Evolutionary conservation across 75 land plant species (phyloP).

Genomic region (Larix kaempferi): DNA sequence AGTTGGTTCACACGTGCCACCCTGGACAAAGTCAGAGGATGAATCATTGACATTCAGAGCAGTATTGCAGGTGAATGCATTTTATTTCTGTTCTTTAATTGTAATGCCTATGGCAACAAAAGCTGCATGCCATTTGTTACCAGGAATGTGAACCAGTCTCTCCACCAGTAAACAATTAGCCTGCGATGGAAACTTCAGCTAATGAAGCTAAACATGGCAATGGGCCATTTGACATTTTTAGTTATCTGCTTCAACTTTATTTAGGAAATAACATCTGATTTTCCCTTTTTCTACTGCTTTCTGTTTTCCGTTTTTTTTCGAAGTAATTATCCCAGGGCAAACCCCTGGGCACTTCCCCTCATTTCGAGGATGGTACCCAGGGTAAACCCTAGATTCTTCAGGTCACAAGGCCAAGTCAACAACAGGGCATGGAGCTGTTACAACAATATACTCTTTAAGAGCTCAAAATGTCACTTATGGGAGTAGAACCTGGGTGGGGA

Average conservation of each 20-base stretch:
- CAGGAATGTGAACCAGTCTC: not conserved
- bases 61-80: conserved; percentile 1
- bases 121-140: not conserved
- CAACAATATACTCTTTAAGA: too few relatives aligned
- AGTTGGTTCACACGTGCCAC: too few relatives aligned
- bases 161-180: not conserved
- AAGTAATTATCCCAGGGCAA: too few relatives aligned
- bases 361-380: too few relatives aligned
- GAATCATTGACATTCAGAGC: not conserved
- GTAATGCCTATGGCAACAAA: not conserved
- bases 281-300: too few relatives aligned
- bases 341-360: too few relatives aligned
- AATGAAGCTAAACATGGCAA: not conserved
- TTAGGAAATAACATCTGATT: not conserved
- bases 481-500: too few relatives aligned
- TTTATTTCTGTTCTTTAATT: not conserved
- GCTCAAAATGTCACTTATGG: too few relatives aligned
- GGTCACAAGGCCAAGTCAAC: too few relatives aligned
- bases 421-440: too few relatives aligned
- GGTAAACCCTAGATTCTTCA: too few relatives aligned
- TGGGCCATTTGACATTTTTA: not conserved
- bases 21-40: conserved; percentile 6
- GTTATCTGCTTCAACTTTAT: not conserved
- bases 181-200: not conserved
- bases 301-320: too few relatives aligned